Percentiles rank a stretch among this genome's conserved stretches.
Conservation (phyloP, 495 filamentous ascomycete species). For the Penicillium herquei region DNA sequence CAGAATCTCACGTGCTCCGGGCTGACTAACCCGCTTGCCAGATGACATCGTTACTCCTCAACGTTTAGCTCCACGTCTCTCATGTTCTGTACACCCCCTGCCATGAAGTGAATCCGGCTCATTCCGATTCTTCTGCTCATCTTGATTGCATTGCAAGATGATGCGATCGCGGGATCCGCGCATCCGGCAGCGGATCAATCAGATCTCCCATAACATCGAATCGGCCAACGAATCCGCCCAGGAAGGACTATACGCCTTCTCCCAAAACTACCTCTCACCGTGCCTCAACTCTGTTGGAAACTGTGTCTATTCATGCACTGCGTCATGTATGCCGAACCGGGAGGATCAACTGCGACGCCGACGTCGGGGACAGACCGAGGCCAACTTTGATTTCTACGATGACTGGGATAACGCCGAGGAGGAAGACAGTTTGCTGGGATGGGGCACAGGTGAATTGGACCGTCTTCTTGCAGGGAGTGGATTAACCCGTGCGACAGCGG, state of each 20-base stretch:
- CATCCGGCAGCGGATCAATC: constrained; percentile 89
- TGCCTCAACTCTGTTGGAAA: constrained; percentile 67
- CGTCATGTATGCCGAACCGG: constrained; percentile 67
- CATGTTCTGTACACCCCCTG: not conserved
- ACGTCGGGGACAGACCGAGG: constrained; percentile 68
- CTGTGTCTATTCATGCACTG: constrained; percentile 67
- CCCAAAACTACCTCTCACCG: constrained; percentile 78
- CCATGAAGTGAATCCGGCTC: constrained; percentile 13
- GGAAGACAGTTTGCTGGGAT: constrained; percentile 63
- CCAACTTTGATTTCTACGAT: constrained; percentile 96
- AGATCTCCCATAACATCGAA: constrained; percentile 89
- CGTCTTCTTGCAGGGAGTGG: constrained; percentile 77
- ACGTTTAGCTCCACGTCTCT: not conserved
- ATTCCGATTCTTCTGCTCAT: not conserved
- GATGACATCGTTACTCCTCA: constrained; percentile 20
- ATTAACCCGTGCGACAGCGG: constrained; percentile 40
- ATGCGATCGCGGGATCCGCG: constrained; percentile 84
- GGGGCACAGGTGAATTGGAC: constrained; percentile 85
- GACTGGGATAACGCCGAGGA: constrained; percentile 85
- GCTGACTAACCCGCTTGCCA: too few relatives aligned
- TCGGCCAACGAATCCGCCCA: constrained; percentile 89
- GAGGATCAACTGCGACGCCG: constrained; percentile 72
- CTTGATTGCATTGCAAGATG: constrained; percentile 25
- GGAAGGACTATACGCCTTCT: constrained; percentile 82
- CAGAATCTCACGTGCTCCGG: too few relatives aligned